Conservation (phyloP, 2,329 filamentous ascomycete species). For the Trichophyton mentagrophytes region DNA sequence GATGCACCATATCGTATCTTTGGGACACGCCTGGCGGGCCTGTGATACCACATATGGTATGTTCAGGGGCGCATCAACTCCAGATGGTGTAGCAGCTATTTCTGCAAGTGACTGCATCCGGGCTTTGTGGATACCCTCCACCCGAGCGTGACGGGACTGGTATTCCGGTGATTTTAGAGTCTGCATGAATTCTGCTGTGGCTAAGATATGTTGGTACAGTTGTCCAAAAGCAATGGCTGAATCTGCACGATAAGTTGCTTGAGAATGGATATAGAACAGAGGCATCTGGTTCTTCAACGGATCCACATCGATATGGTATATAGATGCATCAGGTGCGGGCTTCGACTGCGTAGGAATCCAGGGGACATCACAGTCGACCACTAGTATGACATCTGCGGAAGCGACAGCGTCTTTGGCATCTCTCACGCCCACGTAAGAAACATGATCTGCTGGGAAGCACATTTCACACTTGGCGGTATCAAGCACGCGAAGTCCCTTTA, state of each 20-base stretch:
- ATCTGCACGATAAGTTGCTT: conserved; percentile 55
- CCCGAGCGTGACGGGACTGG: conserved; percentile 38
- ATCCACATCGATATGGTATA: conserved; percentile 55
- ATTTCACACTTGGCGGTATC: conserved; percentile 43
- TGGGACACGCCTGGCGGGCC: conserved; percentile 45
- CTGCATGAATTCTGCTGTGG: conserved; percentile 32
- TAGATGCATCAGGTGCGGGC: conserved; percentile 43
- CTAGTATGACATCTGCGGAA: conserved; percentile 69
- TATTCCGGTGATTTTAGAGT: conserved; percentile 33
- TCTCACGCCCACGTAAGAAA: conserved; percentile 53
- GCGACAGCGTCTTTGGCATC: conserved; percentile 65
- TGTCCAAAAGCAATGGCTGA: conserved; percentile 54
- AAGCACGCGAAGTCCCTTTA: conserved; percentile 39
- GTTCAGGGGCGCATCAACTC: conserved; percentile 50
- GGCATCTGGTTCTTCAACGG: conserved; percentile 62
- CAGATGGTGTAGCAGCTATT: conserved; percentile 41
- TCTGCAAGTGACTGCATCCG: conserved; percentile 48
- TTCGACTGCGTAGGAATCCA: conserved; percentile 74
- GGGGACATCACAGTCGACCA: conserved; percentile 80
- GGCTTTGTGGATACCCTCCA: conserved; percentile 47
- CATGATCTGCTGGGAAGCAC: conserved; percentile 37
- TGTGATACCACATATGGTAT: conserved; percentile 45
- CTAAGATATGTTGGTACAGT: conserved; percentile 48
- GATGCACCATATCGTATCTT: conserved; percentile 60
- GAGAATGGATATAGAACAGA: conserved; percentile 56